Evolutionary conservation across 352 stramenopile species (phyloP).

Genomic region (Pilasporangium apinafurcum): DNA sequence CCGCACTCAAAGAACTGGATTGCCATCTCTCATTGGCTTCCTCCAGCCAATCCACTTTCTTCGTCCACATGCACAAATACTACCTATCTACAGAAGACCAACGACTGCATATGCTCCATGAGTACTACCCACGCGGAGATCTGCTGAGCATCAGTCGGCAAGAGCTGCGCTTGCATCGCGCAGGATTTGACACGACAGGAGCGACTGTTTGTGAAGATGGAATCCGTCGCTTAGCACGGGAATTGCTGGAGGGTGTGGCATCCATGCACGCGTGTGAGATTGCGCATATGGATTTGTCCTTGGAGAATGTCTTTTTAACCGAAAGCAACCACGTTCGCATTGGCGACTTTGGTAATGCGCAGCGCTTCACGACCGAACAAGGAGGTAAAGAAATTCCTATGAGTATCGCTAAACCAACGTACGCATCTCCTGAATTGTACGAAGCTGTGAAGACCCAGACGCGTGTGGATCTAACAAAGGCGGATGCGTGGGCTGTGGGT

Average conservation of each 20-base stretch:
- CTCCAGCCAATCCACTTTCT: constrained; percentile 11
- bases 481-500: constrained; percentile 66
- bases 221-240: constrained; percentile 33
- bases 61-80: constrained; percentile 47
- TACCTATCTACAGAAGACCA: constrained; percentile 40
- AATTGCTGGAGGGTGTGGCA: constrained; percentile 83
- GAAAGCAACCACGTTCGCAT: constrained; percentile 70
- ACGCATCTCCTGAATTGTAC: constrained; percentile 64
- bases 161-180: constrained; percentile 37
- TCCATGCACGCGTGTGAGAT: constrained; percentile 84
- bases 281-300: constrained; percentile 91
- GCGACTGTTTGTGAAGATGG: constrained; percentile 21
- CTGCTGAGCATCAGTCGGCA: constrained; percentile 45
- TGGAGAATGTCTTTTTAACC: constrained; percentile 93
- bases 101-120: constrained; percentile 53
- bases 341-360: constrained; percentile 89
- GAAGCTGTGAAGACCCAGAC: background rate
- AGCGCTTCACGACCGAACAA: constrained; percentile 16
- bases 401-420: constrained; percentile 48
- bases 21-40: constrained; percentile 42
- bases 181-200: constrained; percentile 14
- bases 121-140: constrained; percentile 61
- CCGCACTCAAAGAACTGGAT: constrained; percentile 62
- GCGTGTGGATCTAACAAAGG: constrained; percentile 42
- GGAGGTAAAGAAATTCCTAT: constrained; percentile 15